phyloP scores from a whole-genome alignment of 768 basidiomycete species.

The Boletus reticuloceps region DNA sequence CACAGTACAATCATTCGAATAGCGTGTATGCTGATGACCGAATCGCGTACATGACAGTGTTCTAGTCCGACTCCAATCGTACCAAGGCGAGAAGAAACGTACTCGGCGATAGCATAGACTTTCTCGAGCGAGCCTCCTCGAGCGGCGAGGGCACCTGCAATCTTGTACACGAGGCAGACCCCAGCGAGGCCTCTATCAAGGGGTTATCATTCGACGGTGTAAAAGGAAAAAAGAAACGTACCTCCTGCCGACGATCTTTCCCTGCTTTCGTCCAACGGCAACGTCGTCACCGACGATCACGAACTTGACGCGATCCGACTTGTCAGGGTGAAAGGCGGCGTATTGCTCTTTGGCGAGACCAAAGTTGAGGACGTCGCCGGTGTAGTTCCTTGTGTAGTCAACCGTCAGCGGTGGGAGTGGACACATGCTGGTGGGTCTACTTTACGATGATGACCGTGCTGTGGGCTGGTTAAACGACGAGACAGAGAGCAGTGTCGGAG shows the following conservation, averaged over 20 bases:
- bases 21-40: neutral
- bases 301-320: slow-evolving; percentile 66
- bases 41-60: slow-evolving; percentile 70
- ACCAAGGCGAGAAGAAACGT: slow-evolving; percentile 61
- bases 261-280: slow-evolving; percentile 77
- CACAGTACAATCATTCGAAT: neutral
- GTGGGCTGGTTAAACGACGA: neutral
- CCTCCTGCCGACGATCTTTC: slow-evolving; percentile 83
- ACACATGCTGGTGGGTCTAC: slow-evolving; percentile 34
- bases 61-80: slow-evolving; percentile 88
- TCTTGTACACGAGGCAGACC: slow-evolving; percentile 84
- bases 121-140: slow-evolving; percentile 65
- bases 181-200: slow-evolving; percentile 71
- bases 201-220: neutral
- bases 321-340: slow-evolving; percentile 64
- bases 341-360: slow-evolving; percentile 87
- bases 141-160: slow-evolving; percentile 78
- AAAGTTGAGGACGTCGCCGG: slow-evolving; percentile 89
- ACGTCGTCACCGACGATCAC: slow-evolving; percentile 90
- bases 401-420: slow-evolving; percentile 5
- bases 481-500: neutral
- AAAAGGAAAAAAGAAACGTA: neutral
- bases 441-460: slow-evolving; percentile 85
- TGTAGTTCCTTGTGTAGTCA: slow-evolving; percentile 62
- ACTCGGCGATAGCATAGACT: slow-evolving; percentile 64